These are phyloP conservation scores for Hericium erinaceus DNA, from an alignment of 768 basidiomycete species.

Conservation along the genomic window DNA sequence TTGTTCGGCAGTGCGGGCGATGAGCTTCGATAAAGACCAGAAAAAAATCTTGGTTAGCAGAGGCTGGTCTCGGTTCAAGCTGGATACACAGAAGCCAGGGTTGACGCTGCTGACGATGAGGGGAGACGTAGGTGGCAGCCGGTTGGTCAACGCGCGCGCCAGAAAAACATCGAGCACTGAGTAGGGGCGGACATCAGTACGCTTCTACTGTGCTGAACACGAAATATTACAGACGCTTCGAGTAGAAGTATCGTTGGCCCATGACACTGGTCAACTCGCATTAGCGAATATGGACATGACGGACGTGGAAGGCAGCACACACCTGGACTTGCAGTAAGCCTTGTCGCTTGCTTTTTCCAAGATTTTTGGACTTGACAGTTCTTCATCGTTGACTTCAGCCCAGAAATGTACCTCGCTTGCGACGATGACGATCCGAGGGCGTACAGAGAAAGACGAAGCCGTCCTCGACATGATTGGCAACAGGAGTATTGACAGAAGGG, in stretches of 20 bases:
- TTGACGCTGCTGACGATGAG: slow-evolving; percentile 7
- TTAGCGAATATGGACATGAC: background rate
- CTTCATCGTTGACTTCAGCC: background rate
- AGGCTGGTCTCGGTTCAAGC: slow-evolving; percentile 2
- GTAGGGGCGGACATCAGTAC: background rate
- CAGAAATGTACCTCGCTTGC: slow-evolving; percentile 7
- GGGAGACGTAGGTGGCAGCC: slow-evolving; percentile 6
- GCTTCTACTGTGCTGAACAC: background rate
- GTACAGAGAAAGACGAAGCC: background rate
- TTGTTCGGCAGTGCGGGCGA: slow-evolving; percentile 17
- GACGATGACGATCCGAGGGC: slow-evolving; percentile 11
- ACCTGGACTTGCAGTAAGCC: slow-evolving; percentile 8
- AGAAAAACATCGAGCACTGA: slow-evolving; percentile 10
- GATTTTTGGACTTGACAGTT: slow-evolving; percentile 1
- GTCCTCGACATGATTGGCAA: slow-evolving; percentile 35
- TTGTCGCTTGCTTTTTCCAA: slow-evolving; percentile 4
- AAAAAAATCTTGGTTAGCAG: background rate
- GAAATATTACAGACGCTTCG: slow-evolving; percentile 7
- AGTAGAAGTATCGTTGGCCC: slow-evolving; percentile 1
- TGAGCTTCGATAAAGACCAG: background rate
- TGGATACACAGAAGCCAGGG: slow-evolving; percentile 9
- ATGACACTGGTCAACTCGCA: slow-evolving; percentile 1
- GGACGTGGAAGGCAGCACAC: background rate
- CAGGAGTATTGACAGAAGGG: slow-evolving; percentile 31
- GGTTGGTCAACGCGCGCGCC: slow-evolving; percentile 9